Evolutionary conservation across 2,329 filamentous ascomycete genomes (phyloP).

Genomic region (Rhytidhysteron rufulum): DNA sequence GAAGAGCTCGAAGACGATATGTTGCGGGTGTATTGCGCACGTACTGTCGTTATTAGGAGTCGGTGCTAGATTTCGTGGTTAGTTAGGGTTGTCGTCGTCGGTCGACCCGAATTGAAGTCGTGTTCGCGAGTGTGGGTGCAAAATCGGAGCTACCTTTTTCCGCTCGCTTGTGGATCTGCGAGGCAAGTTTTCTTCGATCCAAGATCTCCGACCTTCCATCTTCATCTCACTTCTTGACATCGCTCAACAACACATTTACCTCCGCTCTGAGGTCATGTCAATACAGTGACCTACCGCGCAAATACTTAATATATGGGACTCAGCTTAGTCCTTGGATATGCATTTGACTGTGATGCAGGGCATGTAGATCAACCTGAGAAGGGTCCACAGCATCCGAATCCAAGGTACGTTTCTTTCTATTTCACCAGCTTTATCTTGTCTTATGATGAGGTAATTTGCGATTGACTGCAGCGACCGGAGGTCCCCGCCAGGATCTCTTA

Average conservation of each 20-base stretch:
- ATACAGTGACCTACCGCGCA: too few relatives aligned
- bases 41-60: slow-evolving; percentile 38
- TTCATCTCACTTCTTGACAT: too few relatives aligned
- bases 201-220: too few relatives aligned
- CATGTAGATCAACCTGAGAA: too few relatives aligned
- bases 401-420: slow-evolving; percentile 3
- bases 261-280: too few relatives aligned
- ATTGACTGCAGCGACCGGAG: slow-evolving; percentile 84
- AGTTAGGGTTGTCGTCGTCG: slow-evolving; percentile 9
- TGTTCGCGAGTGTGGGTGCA: slow-evolving; percentile 4
- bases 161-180: not conserved
- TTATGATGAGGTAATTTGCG: slow-evolving; percentile 99
- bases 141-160: not conserved
- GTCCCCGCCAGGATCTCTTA: slow-evolving; percentile 87
- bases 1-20: slow-evolving; percentile 5
- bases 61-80: slow-evolving; percentile 13
- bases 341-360: too few relatives aligned
- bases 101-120: not conserved
- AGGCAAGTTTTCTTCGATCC: not conserved
- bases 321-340: too few relatives aligned
- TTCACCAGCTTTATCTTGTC: slow-evolving; percentile 7
- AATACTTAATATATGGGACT: too few relatives aligned
- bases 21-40: slow-evolving; percentile 19
- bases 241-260: too few relatives aligned
- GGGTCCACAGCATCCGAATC: too few relatives aligned